Percentiles rank a stretch among this genome's conserved stretches.
Evolutionary conservation across 495 filamentous ascomycete genomes (phyloP).

Genomic region (Aspergillus campestris): DNA sequence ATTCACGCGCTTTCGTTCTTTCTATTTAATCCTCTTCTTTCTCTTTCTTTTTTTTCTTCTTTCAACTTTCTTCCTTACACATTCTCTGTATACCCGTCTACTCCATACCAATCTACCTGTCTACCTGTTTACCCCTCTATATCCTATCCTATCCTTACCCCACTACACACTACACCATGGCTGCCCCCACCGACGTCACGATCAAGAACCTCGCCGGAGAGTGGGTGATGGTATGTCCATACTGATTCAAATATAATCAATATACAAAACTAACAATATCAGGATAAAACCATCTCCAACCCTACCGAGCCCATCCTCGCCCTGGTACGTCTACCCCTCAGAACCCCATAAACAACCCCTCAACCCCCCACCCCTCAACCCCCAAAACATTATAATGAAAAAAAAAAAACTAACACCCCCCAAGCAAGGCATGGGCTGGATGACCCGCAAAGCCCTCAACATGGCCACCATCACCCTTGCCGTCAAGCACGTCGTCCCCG

Average conservation of each 20-base stretch:
- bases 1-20: neutral
- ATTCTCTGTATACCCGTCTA: too few relatives aligned
- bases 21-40: neutral
- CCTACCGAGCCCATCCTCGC: constrained; percentile 61
- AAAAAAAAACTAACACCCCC: constrained; percentile 6
- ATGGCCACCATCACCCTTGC: constrained; percentile 65
- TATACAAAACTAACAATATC: constrained; percentile 5
- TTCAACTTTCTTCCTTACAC: neutral
- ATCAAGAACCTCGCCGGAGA: constrained; percentile 66
- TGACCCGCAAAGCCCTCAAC: constrained; percentile 66
- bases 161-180: constrained; percentile 51
- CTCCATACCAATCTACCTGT: neutral
- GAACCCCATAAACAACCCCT: neutral
- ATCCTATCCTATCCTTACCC: constrained; percentile 3
- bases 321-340: constrained; percentile 36
- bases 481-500: constrained; percentile 50
- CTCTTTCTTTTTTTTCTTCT: neutral
- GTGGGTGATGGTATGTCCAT: constrained; percentile 65
- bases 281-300: constrained; percentile 78
- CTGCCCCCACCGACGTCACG: constrained; percentile 65
- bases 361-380: constrained; percentile 1
- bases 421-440: constrained; percentile 78
- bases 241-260: constrained; percentile 55
- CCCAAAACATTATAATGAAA: neutral
- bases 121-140: neutral